Conservation (phyloP, 228 moss, liverwort and hornwort genomes). For the Sphagnum magellanicum region DNA sequence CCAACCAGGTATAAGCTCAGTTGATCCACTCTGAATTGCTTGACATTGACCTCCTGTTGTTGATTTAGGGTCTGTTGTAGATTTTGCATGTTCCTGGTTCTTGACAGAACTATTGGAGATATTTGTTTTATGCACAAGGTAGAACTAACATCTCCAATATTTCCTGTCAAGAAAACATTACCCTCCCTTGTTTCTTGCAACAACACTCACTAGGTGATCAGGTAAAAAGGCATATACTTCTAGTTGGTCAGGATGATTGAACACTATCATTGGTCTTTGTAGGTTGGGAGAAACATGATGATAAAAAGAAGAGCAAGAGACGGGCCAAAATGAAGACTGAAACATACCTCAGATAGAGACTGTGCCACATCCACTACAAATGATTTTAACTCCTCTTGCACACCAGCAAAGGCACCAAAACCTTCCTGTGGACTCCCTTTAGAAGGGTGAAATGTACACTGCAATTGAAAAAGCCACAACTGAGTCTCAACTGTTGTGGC, state of each 20-base stretch:
- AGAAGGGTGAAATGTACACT: slow-evolving; percentile 60
- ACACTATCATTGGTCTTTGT: no score
- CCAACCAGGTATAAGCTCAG: neutral
- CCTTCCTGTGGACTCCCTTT: slow-evolving; percentile 47
- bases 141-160: no score
- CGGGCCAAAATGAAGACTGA: no score
- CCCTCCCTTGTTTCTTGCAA: no score
- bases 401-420: slow-evolving; percentile 65
- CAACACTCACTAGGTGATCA: no score
- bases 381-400: slow-evolving; percentile 52
- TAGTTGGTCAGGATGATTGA: no score
- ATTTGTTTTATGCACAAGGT: no score
- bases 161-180: no score
- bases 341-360: slow-evolving; percentile 56
- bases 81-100: neutral
- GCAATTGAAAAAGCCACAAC: slow-evolving; percentile 3
- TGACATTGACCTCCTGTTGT: neutral
- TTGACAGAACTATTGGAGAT: neutral
- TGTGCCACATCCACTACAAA: slow-evolving; percentile 62
- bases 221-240: no score
- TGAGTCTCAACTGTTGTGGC: neutral
- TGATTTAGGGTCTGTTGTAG: neutral
- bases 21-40: neutral
- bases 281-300: no score
- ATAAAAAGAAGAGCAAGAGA: no score